Percentiles rank a stretch among this genome's conserved stretches.
phyloP scores from a whole-genome alignment of 208 protist genomes.

The Dictyostelium gargantuum region DNA sequence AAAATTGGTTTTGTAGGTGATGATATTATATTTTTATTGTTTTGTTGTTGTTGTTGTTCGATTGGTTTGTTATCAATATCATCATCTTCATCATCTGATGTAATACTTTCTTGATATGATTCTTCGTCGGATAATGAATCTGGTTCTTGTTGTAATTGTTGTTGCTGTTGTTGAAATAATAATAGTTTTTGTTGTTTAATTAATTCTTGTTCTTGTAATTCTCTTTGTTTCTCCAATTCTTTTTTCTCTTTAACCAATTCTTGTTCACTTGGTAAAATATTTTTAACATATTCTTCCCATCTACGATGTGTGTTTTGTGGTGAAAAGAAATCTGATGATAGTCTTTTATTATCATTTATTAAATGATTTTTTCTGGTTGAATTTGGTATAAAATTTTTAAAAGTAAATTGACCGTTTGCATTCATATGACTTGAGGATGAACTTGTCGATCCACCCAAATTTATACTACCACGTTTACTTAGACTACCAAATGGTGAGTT shows the following conservation, averaged over 20 bases:
- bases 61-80: background rate
- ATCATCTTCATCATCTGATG: background rate
- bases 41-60: background rate
- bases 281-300: slow-evolving; percentile 37
- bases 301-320: background rate
- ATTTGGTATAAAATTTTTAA: background rate
- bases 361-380: background rate
- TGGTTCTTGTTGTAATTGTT: background rate
- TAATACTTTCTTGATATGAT: too few relatives aligned
- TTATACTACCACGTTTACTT: background rate
- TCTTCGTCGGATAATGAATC: background rate
- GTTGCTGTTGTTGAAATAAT: background rate
- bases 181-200: background rate
- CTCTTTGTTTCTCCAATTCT: background rate
- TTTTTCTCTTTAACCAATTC: background rate
- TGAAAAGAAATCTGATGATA: background rate
- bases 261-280: slow-evolving; percentile 1
- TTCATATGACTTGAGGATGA: background rate
- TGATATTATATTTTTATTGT: background rate
- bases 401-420: background rate
- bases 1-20: background rate
- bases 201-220: slow-evolving; percentile 14
- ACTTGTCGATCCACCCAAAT: too few relatives aligned
- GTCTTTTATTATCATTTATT: background rate
- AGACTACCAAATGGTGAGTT: background rate